phyloP scores from a whole-genome alignment of 192 early-diverging fungal species.

The Linnemannia zychae region DNA sequence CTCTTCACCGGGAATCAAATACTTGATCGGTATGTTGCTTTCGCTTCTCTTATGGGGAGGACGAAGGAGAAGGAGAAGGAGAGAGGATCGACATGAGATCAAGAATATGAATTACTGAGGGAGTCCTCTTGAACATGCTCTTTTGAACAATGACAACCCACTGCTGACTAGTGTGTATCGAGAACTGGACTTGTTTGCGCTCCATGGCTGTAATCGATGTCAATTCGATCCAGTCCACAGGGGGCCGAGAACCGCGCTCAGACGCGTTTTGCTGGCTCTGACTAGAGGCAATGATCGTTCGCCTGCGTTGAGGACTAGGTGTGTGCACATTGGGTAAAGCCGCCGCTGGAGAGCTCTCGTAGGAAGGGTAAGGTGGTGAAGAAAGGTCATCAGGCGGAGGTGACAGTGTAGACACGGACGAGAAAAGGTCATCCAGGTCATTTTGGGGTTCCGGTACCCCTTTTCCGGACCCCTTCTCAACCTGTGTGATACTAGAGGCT shows the following conservation, averaged over 20 bases:
- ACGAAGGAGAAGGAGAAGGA: neutral
- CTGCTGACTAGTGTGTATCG: constrained; percentile 11
- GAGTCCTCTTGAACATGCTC: neutral
- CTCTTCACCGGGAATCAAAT: neutral
- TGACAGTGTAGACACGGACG: constrained; percentile 14
- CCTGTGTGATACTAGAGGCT: neutral
- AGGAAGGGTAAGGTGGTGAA: neutral
- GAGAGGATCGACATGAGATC: constrained; percentile 23
- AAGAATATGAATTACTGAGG: constrained; percentile 19
- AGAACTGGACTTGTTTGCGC: constrained; percentile 21
- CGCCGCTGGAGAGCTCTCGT: neutral
- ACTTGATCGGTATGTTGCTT: neutral
- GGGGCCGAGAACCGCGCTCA: neutral
- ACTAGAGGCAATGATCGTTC: neutral
- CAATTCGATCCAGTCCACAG: constrained; percentile 27
- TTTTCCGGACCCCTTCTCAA: neutral
- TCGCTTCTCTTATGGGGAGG: neutral
- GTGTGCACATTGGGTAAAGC: neutral
- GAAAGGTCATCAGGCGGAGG: constrained; percentile 15
- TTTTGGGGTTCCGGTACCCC: neutral
- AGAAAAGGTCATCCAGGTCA: constrained; percentile 8
- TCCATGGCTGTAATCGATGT: constrained; percentile 23
- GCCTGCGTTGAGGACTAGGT: neutral
- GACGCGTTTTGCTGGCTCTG: neutral
- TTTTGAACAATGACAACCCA: constrained; percentile 23